Conservation (phyloP, 768 basidiomycete genomes). For the Coprinopsis cinerea region DNA sequence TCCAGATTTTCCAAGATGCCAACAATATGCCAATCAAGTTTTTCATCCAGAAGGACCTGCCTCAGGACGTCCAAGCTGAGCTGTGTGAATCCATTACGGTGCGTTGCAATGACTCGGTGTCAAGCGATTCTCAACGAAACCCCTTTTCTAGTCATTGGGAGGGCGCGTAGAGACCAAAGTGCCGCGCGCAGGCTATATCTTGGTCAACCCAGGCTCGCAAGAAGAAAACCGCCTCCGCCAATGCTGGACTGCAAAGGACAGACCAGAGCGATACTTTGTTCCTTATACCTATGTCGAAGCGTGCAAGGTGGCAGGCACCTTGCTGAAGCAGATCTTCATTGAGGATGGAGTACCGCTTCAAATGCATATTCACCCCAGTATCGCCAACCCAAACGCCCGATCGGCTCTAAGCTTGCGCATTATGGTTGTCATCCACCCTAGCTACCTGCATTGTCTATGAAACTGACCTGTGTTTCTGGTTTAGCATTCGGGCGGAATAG, state of each 20-base stretch:
- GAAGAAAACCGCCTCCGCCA: slow-evolving; percentile 73
- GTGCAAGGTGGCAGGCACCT: slow-evolving; percentile 73
- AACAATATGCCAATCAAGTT: slow-evolving; percentile 72
- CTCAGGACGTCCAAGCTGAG: slow-evolving; percentile 62
- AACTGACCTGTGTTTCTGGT: background rate
- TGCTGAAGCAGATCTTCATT: slow-evolving; percentile 71
- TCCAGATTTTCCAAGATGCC: slow-evolving; percentile 63
- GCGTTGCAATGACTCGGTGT: slow-evolving; percentile 14
- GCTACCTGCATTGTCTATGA: slow-evolving; percentile 2
- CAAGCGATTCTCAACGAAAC: background rate
- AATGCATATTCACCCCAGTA: slow-evolving; percentile 79
- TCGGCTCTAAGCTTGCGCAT: slow-evolving; percentile 63
- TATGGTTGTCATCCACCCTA: slow-evolving; percentile 38
- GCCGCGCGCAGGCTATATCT: slow-evolving; percentile 68
- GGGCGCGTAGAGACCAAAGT: slow-evolving; percentile 76
- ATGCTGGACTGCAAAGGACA: slow-evolving; percentile 64
- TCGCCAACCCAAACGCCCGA: slow-evolving; percentile 71
- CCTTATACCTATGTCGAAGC: slow-evolving; percentile 79
- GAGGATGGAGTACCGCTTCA: slow-evolving; percentile 58
- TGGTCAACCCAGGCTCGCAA: slow-evolving; percentile 59
- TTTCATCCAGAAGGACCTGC: slow-evolving; percentile 76
- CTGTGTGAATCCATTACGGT: slow-evolving; percentile 73
- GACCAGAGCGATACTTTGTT: slow-evolving; percentile 73
- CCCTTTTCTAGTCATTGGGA: slow-evolving; percentile 50
- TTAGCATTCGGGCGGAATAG: slow-evolving; percentile 79